These are phyloP conservation scores for Diplodia scrobiculata DNA, from an alignment of 2,329 filamentous ascomycete species.

Conservation along the genomic window DNA sequence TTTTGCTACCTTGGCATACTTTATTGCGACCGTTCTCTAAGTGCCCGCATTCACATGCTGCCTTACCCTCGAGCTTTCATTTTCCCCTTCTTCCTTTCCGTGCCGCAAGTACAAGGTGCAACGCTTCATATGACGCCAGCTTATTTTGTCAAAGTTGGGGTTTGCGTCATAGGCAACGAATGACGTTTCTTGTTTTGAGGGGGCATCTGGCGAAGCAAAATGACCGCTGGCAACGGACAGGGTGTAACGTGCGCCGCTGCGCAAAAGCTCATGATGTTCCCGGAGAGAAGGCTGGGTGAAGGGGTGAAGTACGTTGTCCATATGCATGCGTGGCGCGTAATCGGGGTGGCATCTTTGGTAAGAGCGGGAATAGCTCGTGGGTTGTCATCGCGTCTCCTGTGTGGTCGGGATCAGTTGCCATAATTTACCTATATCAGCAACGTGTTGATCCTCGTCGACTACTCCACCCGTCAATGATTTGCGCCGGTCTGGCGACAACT, in stretches of 20 bases:
- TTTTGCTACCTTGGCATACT: neutral
- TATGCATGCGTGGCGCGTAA: too few relatives aligned
- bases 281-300: too few relatives aligned
- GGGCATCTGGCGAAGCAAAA: too few relatives aligned
- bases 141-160: too few relatives aligned
- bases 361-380: neutral
- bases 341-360: neutral
- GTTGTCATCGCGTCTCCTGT: neutral
- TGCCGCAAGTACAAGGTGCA: too few relatives aligned
- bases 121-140: neutral
- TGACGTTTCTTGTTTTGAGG: too few relatives aligned
- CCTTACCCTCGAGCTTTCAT: neutral
- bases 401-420: neutral
- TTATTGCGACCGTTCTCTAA: neutral
- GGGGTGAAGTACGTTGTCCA: too few relatives aligned
- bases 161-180: too few relatives aligned
- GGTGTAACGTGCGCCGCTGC: too few relatives aligned
- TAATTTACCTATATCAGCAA: conserved; percentile 1
- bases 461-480: neutral
- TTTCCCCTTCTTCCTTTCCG: neutral
- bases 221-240: too few relatives aligned
- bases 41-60: neutral
- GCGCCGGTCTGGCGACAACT: neutral
- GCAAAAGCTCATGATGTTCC: too few relatives aligned
- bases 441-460: conserved; percentile 2